Conservation (phyloP, 768 basidiomycete genomes). For the Lactarius hengduanensis region DNA sequence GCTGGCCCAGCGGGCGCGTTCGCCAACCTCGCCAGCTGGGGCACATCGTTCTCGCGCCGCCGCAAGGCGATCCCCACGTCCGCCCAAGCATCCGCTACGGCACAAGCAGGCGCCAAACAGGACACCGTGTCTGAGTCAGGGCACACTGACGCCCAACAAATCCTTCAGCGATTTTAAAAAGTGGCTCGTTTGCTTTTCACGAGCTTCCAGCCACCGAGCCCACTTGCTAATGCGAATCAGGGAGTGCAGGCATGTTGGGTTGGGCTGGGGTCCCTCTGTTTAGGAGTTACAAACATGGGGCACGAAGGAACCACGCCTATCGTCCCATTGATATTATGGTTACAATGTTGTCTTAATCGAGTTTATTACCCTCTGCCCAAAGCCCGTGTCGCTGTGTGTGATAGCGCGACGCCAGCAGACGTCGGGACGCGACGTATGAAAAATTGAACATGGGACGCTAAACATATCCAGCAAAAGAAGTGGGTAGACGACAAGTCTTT, state of each 20-base stretch:
- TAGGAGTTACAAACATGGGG: background rate
- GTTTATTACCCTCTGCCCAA: background rate
- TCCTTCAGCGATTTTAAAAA: slow-evolving; percentile 19
- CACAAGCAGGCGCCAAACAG: background rate
- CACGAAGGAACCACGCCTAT: background rate
- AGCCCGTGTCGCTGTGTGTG: background rate
- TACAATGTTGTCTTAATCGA: slow-evolving; percentile 4
- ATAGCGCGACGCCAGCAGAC: background rate
- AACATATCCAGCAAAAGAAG: background rate
- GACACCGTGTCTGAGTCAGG: background rate
- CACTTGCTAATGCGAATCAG: background rate
- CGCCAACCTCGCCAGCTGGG: slow-evolving; percentile 36
- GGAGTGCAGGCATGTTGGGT: background rate
- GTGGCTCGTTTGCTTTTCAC: background rate
- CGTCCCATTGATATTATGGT: background rate
- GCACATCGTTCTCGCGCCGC: slow-evolving; percentile 25
- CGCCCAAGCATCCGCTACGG: background rate
- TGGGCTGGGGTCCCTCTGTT: background rate
- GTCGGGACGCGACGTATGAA: background rate
- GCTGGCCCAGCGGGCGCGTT: slow-evolving; percentile 26
- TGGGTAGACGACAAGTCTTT: background rate
- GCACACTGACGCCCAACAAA: slow-evolving; percentile 9
- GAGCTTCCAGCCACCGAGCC: background rate
- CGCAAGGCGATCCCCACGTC: slow-evolving; percentile 12
- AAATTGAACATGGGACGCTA: background rate